Evolutionary conservation across 306 rosid species (phyloP), one percentile per base, ranked within the genome.

Genomic region (Pueraria montana): DNA sequence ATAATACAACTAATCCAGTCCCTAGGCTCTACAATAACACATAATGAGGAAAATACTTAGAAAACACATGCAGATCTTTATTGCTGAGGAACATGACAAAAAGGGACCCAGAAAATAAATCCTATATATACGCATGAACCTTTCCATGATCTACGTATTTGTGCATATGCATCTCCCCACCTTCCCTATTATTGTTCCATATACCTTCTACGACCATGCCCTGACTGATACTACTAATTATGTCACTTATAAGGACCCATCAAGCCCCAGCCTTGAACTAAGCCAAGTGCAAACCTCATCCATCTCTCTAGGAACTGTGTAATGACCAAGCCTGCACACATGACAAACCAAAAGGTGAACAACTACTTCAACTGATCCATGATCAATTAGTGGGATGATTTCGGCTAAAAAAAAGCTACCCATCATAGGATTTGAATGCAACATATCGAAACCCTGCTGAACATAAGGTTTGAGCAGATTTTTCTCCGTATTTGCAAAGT

Each of bases 231-330:
- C 46, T 62, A 18, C 46, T 71, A 14, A 11, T 30, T 8, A 58
- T 59, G 83, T 61, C 58, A 52, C 68, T 82, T 61, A 87, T 21
- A 86, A 24, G 70, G 69, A 74, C 3, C 98, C 98, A 4, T 92
- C 98, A 14, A 94, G 97, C 21, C 92, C 99, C 62, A 96, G 72
- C 91, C 94, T 90, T 77, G 93, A 86, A 78, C 79, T 83, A 76
- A 96, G 92, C 99, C 98, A 96, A 73, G 80, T 88, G 83, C 97
- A 96, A 76, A 96, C 97, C 62, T 96, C 99, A 53, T 91, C 89
- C 99, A 94, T 96, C 90, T 96, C 99, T 88, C 89, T 91, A 4
- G 98, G 98, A 64, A 96, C 87, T 58, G 98, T 94, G 88, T 92
- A 96, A 74, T 96, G 99, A n/a, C 98, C 99, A 66, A 96, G 82